Evolutionary conservation across 139 green algal genomes (phyloP).

Genomic region (Edaphochlamys debaryana): DNA sequence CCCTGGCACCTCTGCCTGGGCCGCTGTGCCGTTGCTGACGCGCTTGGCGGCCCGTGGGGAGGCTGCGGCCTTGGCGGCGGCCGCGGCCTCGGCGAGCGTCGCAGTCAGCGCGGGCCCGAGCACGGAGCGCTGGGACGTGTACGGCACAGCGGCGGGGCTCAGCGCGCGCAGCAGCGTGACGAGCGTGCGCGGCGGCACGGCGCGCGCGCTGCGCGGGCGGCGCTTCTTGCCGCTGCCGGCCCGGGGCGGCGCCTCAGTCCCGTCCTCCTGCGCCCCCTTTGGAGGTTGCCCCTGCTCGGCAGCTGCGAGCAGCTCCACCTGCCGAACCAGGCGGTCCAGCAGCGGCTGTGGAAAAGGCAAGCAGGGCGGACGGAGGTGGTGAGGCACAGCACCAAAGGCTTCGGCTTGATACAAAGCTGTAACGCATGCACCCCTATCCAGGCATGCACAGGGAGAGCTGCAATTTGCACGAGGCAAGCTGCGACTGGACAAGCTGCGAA

Average conservation of each 20-base stretch:
- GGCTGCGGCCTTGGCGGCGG: not conserved
- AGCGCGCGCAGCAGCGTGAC: conserved; percentile 22
- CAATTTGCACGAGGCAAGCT: no score
- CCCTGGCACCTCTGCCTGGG: no score
- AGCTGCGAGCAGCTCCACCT: not conserved
- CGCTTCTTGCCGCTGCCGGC: not conserved
- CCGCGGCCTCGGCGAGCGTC: no score
- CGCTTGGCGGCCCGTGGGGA: not conserved
- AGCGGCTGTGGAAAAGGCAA: conserved; percentile 5
- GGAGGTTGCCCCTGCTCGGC: not conserved
- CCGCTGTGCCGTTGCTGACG: not conserved
- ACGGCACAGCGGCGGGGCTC: not conserved
- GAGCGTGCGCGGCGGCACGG: not conserved
- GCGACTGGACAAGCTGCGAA: no score
- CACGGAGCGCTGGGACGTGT: conserved; percentile 7
- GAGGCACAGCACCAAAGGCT: not conserved
- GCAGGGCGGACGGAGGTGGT: not conserved
- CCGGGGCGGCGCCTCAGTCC: no score
- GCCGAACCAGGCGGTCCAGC: not conserved
- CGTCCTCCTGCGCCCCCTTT: not conserved
- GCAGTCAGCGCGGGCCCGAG: no score
- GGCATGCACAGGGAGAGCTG: not conserved
- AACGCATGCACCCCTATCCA: not conserved
- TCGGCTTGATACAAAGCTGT: no score
- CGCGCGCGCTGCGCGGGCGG: not conserved